Conservation (phyloP, 1,284 basidiomycete genomes). For the Coniferiporia sulphurascens region DNA sequence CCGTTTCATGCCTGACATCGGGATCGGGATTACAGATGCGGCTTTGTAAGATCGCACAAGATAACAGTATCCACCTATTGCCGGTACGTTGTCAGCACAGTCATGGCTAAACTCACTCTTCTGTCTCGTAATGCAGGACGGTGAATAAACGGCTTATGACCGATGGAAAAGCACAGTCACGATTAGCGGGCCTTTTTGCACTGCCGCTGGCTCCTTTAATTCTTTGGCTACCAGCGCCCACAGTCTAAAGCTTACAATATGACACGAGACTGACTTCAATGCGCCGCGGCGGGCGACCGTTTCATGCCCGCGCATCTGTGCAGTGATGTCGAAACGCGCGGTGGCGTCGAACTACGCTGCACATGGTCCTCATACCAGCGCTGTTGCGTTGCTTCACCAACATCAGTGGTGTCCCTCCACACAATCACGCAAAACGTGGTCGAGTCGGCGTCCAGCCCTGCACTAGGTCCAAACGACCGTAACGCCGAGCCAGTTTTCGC, state of each 20-base stretch:
- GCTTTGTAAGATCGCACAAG: not conserved
- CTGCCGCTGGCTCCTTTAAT: no score
- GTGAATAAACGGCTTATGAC: no score
- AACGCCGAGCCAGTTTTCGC: not conserved
- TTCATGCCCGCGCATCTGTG: not conserved
- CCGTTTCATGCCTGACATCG: not conserved
- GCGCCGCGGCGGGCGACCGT: not conserved
- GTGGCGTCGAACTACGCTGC: not conserved
- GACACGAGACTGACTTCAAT: not conserved
- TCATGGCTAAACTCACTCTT: no score
- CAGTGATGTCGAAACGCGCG: not conserved
- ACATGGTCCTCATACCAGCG: not conserved
- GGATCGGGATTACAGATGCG: not conserved
- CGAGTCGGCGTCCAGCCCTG: not conserved
- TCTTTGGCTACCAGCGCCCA: no score
- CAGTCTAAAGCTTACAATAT: not conserved
- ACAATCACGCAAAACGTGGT: not conserved
- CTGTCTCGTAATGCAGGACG: no score
- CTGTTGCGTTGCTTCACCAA: not conserved
- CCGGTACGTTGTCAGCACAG: no score
- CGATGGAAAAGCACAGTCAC: no score
- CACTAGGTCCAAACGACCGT: no score
- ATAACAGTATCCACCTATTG: not conserved
- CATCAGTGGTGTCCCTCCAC: not conserved
- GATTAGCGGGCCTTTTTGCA: no score